These are phyloP conservation scores for Pseudocercospora pini-densiflorae DNA, from an alignment of 2,329 filamentous ascomycete species.

Conservation along the genomic window DNA sequence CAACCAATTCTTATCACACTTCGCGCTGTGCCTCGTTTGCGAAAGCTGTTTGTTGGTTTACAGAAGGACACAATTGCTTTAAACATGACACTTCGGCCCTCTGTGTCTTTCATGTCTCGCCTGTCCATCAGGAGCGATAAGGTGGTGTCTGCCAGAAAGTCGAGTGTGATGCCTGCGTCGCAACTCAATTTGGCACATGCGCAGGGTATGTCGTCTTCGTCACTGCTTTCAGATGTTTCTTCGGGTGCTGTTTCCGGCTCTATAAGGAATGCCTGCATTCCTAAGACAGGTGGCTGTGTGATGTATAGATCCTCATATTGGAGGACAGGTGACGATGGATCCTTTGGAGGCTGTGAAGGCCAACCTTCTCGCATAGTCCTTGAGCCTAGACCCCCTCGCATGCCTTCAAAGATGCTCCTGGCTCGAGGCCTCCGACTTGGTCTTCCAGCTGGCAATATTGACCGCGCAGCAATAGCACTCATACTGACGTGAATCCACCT, in stretches of 20 bases:
- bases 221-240: background rate
- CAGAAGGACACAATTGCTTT: conserved; percentile 37
- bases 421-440: conserved; percentile 16
- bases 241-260: background rate
- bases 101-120: conserved; percentile 5
- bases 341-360: conserved; percentile 15
- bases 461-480: conserved; percentile 26
- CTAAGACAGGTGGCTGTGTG: conserved; percentile 33
- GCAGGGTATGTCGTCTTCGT: conserved; percentile 6
- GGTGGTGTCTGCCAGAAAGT: conserved; percentile 35
- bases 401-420: conserved; percentile 30
- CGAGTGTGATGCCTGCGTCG: conserved; percentile 37
- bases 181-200: conserved; percentile 33
- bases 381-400: conserved; percentile 26
- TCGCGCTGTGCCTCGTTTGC: conserved; percentile 25
- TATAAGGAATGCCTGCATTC: conserved; percentile 34
- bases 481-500: conserved; percentile 34
- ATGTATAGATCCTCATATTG: conserved; percentile 29
- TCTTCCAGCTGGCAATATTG: conserved; percentile 18
- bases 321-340: background rate
- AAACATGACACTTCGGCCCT: conserved; percentile 25
- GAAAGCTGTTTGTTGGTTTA: conserved; percentile 17
- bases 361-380: conserved; percentile 18
- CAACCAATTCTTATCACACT: conserved; percentile 28
- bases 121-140: conserved; percentile 24